These are phyloP conservation scores for Hagleromyces aurorensis DNA, from an alignment of 805 yeast species.

Conservation along the genomic window DNA sequence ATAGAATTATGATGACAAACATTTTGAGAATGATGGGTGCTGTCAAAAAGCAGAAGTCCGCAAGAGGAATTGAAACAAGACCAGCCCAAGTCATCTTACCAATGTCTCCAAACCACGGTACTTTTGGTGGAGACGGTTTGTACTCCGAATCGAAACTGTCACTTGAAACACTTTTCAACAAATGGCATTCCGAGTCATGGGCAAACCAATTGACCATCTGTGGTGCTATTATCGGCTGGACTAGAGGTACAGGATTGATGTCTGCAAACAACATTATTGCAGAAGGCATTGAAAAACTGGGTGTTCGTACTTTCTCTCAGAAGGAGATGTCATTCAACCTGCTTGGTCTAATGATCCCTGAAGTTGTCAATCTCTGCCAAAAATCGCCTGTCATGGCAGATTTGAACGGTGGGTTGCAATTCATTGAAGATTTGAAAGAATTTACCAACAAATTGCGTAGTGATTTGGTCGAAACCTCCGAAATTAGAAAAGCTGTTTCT, in stretches of 20 bases:
- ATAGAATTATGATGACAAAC: slow-evolving; percentile 96
- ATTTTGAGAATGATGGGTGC: slow-evolving; percentile 85
- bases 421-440: slow-evolving; percentile 83
- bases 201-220: slow-evolving; percentile 86
- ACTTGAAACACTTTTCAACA: slow-evolving; percentile 92
- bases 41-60: slow-evolving; percentile 75
- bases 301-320: slow-evolving; percentile 97
- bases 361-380: slow-evolving; percentile 80
- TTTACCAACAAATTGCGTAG: slow-evolving; percentile 73
- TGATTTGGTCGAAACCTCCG: slow-evolving; percentile 68
- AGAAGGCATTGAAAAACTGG: slow-evolving; percentile 90
- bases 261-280: slow-evolving; percentile 94
- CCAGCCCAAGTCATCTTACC: slow-evolving; percentile 98
- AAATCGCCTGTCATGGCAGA: slow-evolving; percentile 95
- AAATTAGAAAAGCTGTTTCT: slow-evolving; percentile 90
- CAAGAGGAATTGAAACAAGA: slow-evolving; percentile 77
- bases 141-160: slow-evolving; percentile 96
- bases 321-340: slow-evolving; percentile 99
- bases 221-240: slow-evolving; percentile 99
- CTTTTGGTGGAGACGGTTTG: slow-evolving; percentile 96
- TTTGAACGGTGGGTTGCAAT: slow-evolving; percentile 97
- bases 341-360: slow-evolving; percentile 86
- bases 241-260: slow-evolving; percentile 99
- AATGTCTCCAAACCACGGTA: slow-evolving; percentile 97
- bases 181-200: slow-evolving; percentile 99